Base-by-base conservation (phyloP, 441 rosid species). In the Bocquillonia castaneifolia region DNA sequence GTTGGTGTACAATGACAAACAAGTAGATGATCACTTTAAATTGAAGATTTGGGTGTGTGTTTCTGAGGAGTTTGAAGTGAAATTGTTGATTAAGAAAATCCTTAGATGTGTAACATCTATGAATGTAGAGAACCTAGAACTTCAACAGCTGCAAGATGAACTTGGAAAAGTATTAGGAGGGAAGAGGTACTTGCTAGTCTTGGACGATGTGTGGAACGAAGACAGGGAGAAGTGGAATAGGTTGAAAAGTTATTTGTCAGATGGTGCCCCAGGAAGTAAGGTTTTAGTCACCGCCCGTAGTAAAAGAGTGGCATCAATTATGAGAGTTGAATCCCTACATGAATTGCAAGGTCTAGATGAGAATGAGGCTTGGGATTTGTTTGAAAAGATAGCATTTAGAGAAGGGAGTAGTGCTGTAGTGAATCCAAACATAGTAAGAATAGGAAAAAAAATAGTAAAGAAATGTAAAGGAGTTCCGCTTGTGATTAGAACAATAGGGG, bases 151-250 rank as follows among this genome's bases (percentile, higher is more conserved):
- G 26, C 72, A 68, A 28, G 56, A 0, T 9, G 36, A 15, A 23
- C 55, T 76, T 12, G 52, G 57, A 6, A 31, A 20, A 6, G 53
- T 31, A 1, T 31, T 68, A 3, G 37, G 39, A 0, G 51, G 53
- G 26, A 59, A 25, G 47, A 67, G 45, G 14, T 70, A 64, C 50
- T 47, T 80, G 22, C 58, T 73, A 31, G 73, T 75, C 10, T 65
- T 77, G 17, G 79, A 74, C 69, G 76, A 80, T 69, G 67, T 72
- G 1, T 77, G 76, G 73, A 63, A 59, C 20, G 74, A 72, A 18
- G 61, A 77, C 14, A 22, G 6, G 1, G 50, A 18, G 44, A 54
- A 18, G 22, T 77, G 80, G 80, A n/a, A 6, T 39, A 6, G 15
- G 2, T 13, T 73, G 6, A 60, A 39, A 44, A 22, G 3, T 28